Evolutionary conservation across 2,329 filamentous ascomycete genomes (phyloP).

Genomic region (Sordariomycetes sp.): DNA sequence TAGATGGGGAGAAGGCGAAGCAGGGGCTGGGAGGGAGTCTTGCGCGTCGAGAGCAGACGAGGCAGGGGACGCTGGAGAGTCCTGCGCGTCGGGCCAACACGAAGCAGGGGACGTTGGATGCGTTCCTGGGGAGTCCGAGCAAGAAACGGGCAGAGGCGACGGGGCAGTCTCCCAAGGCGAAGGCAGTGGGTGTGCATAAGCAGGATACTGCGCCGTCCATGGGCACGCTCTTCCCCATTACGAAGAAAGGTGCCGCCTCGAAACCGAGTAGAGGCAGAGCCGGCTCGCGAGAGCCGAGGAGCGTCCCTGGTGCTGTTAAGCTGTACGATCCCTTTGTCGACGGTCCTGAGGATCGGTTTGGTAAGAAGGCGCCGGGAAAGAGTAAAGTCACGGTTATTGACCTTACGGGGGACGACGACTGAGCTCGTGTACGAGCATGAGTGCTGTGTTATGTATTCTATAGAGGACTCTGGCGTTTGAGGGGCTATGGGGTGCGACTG

Average conservation of each 20-base stretch:
- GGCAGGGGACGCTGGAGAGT: too few species aligned
- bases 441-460: background rate
- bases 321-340: background rate
- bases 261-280: background rate
- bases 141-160: background rate
- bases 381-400: constrained; percentile 3
- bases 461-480: background rate
- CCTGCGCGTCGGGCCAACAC: background rate
- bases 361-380: background rate
- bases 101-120: constrained; percentile 2
- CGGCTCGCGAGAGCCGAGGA: background rate
- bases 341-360: background rate
- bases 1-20: too few species aligned
- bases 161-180: background rate
- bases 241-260: background rate
- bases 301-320: background rate
- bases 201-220: background rate
- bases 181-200: background rate
- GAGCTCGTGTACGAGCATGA: background rate
- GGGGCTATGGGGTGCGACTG: background rate
- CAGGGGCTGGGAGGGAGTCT: background rate
- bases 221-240: background rate
- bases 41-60: background rate
- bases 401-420: constrained; percentile 3
- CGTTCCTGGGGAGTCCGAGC: background rate